phyloP scores from a whole-genome alignment of 2,329 filamentous ascomycete species.

The Epichloe festucae region DNA sequence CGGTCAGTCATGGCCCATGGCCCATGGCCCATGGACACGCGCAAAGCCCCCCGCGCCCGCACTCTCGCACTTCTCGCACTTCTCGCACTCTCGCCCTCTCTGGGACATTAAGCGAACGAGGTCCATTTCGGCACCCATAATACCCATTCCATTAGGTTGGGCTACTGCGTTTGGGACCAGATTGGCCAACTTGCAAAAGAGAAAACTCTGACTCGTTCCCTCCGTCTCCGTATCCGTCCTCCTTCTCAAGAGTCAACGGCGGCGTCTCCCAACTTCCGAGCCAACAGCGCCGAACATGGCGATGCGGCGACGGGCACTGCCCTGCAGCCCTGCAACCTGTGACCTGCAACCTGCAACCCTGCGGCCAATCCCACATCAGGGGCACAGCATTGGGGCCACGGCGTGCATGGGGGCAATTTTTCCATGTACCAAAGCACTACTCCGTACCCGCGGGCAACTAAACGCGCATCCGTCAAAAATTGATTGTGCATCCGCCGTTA shows the following conservation, averaged over 20 bases:
- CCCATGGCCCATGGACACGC: not conserved
- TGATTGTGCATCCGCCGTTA: too few relatives aligned
- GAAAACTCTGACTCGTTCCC: constrained; percentile 2
- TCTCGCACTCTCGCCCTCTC: not conserved
- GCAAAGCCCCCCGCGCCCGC: not conserved
- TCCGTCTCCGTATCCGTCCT: too few relatives aligned
- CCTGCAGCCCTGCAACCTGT: too few relatives aligned
- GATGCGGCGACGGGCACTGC: constrained; percentile 7
- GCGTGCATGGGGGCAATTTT: constrained; percentile 8
- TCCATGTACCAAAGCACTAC: not conserved
- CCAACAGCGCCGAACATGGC: constrained; percentile 5
- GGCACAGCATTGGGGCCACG: constrained; percentile 7
- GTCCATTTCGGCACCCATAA: constrained; percentile 8
- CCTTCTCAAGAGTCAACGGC: too few relatives aligned
- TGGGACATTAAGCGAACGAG: constrained; percentile 4
- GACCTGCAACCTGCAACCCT: not conserved
- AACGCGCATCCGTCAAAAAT: too few relatives aligned
- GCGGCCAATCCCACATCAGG: constrained; percentile 8
- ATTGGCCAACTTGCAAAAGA: constrained; percentile 13
- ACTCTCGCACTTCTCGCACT: too few relatives aligned
- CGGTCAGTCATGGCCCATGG: not conserved
- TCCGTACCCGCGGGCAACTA: too few relatives aligned
- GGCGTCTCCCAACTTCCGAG: not conserved
- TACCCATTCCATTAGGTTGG: constrained; percentile 5
- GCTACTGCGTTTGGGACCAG: constrained; percentile 13